These are phyloP conservation scores for Quercus mongolica DNA, from an alignment of 306 rosid genomes.

Conservation along the genomic window DNA sequence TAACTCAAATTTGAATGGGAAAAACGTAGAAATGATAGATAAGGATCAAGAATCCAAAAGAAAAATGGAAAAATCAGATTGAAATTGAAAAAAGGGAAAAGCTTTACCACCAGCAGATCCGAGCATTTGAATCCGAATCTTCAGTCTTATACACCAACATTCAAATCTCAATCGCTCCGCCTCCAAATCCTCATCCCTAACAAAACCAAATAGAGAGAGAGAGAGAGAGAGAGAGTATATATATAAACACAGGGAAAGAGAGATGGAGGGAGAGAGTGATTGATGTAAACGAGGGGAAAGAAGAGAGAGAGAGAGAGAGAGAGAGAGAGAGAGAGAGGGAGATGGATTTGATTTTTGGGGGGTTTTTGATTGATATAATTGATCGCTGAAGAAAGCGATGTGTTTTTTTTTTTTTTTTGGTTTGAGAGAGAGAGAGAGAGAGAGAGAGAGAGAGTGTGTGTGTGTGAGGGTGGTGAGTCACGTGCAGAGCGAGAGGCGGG, in stretches of 20 bases:
- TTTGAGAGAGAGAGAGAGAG: conserved; percentile 22
- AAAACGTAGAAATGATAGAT: not conserved
- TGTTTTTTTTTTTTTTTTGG: conserved; percentile 16
- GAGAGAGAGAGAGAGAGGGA: conserved; percentile 37
- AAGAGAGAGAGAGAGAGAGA: conserved; percentile 17
- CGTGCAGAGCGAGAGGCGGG: conserved; percentile 63
- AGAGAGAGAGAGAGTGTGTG: conserved; percentile 12
- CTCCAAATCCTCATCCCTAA: conserved; percentile 18
- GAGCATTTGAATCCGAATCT: conserved; percentile 45
- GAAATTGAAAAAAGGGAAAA: conserved; percentile 3
- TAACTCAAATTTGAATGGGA: not conserved
- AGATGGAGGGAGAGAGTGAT: conserved; percentile 9
- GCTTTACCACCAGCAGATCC: conserved; percentile 79
- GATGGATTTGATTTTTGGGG: conserved; percentile 48
- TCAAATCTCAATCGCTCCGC: conserved; percentile 46
- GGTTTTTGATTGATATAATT: conserved; percentile 38
- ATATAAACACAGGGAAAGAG: conserved; percentile 3
- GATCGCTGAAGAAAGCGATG: conserved; percentile 48
- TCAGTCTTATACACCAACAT: conserved; percentile 26
- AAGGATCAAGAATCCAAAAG: conserved; percentile 1
- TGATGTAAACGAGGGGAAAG: conserved; percentile 28
- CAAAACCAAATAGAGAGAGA: conserved; percentile 2
- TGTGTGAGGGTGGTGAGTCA: conserved; percentile 49
- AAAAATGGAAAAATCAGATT: conserved; percentile 2
- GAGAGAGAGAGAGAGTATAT: conserved; percentile 16